A percentile compares a stretch with the other conserved stretches of the same genome.
Evolutionary conservation across 306 rosid genomes (phyloP).

Genomic region (Senna tora): DNA sequence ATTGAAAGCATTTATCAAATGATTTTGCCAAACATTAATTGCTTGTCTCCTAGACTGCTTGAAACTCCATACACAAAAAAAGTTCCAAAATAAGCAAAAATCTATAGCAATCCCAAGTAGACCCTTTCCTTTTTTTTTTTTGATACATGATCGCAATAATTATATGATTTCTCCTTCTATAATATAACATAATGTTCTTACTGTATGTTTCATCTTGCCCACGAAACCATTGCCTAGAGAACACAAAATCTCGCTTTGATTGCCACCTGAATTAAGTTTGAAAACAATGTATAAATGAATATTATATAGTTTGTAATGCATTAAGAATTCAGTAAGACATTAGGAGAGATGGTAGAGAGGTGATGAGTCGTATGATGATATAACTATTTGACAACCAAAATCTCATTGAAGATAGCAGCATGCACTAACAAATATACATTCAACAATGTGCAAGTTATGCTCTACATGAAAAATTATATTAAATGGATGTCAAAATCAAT

Average conservation of each 20-base stretch:
- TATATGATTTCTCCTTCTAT: no score
- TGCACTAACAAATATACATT: neutral
- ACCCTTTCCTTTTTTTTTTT: no score
- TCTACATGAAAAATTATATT: conserved; percentile 23
- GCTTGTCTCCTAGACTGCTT: no score
- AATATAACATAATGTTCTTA: conserved; percentile 47
- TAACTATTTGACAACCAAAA: conserved; percentile 27
- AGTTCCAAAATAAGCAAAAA: no score
- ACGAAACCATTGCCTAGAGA: conserved; percentile 94
- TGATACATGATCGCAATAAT: no score
- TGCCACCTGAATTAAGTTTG: conserved; percentile 67
- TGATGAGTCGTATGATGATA: neutral
- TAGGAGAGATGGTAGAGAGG: conserved; percentile 27
- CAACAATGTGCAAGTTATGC: neutral
- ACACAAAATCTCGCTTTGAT: conserved; percentile 85
- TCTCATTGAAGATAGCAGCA: conserved; percentile 30
- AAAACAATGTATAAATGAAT: conserved; percentile 27
- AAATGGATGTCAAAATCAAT: conserved; percentile 26
- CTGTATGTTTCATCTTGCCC: conserved; percentile 95
- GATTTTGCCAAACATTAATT: no score
- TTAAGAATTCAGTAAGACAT: conserved; percentile 15
- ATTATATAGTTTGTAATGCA: conserved; percentile 12
- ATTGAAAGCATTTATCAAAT: no score
- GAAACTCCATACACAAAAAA: no score
- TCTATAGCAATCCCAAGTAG: no score